A percentile compares a stretch with the other conserved stretches of the same genome.
phyloP scores from a whole-genome alignment of 1,284 basidiomycete species.

The Puccinia novopanici region DNA sequence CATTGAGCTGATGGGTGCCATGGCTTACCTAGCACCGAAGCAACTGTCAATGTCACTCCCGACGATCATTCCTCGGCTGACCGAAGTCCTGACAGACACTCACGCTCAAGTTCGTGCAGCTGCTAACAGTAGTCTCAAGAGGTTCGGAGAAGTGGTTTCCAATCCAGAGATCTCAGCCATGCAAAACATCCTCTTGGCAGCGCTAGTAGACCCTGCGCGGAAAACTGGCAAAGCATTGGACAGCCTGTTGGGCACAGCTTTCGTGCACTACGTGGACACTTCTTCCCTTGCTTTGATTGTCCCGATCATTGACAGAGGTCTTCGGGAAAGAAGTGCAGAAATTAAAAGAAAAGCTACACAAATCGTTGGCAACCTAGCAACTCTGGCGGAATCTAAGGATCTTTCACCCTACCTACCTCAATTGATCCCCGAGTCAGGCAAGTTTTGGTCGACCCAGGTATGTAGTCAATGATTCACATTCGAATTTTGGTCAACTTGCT shows the following conservation, averaged over 20 bases:
- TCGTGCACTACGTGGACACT: slow-evolving; percentile 97
- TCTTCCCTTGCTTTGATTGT: slow-evolving; percentile 95
- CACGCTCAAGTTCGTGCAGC: slow-evolving; percentile 92
- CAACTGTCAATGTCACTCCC: slow-evolving; percentile 94
- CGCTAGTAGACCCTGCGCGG: slow-evolving; percentile 84
- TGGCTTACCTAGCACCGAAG: slow-evolving; percentile 96
- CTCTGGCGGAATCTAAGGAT: slow-evolving; percentile 88
- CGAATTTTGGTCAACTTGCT: slow-evolving; percentile 61
- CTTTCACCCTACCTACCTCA: slow-evolving; percentile 91
- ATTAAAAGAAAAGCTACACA: slow-evolving; percentile 94
- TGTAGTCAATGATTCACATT: neutral
- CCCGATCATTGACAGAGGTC: slow-evolving; percentile 90
- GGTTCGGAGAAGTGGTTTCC: slow-evolving; percentile 76
- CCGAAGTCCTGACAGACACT: slow-evolving; percentile 92
- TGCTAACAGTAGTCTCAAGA: slow-evolving; percentile 93
- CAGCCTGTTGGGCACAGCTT: slow-evolving; percentile 85
- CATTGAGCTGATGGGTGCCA: slow-evolving; percentile 73
- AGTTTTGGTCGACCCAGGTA: slow-evolving; percentile 70
- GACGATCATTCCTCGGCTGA: slow-evolving; percentile 91
- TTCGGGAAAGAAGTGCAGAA: slow-evolving; percentile 87
- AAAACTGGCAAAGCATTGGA: slow-evolving; percentile 84
- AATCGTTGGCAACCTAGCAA: slow-evolving; percentile 86
- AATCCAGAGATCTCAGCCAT: slow-evolving; percentile 81
- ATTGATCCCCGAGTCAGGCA: slow-evolving; percentile 87
- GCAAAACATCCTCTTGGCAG: slow-evolving; percentile 89